A percentile compares a stretch with the other conserved stretches of the same genome.
Evolutionary conservation across 306 rosid species (phyloP).

Genomic region (Ammopiptanthus mongolicus): DNA sequence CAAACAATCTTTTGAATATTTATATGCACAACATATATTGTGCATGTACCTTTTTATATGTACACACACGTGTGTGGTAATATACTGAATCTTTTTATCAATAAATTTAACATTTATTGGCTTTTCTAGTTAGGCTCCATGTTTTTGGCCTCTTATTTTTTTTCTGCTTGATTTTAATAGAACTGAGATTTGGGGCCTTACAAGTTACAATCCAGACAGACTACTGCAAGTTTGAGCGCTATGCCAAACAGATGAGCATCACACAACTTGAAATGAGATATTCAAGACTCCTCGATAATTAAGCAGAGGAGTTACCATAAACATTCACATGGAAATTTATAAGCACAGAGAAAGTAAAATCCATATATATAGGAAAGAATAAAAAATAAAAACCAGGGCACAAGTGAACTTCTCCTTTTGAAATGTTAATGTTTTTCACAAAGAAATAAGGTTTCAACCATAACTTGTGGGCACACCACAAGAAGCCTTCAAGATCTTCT

Average conservation of each 20-base stretch:
- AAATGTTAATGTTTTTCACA: not conserved
- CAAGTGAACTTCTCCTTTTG: not conserved
- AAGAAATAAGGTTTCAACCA: slow-evolving; percentile 4
- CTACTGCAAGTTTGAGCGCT: not conserved
- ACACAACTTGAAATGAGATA: not conserved
- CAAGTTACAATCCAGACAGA: not conserved
- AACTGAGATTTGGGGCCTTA: not conserved
- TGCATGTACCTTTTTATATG: not conserved
- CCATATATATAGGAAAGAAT: not conserved
- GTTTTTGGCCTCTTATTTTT: not conserved
- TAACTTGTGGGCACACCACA: not conserved
- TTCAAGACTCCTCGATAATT: not conserved
- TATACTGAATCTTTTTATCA: not conserved
- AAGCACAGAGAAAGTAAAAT: not conserved
- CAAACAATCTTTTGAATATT: not conserved
- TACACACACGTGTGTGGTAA: not conserved
- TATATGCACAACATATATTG: not conserved
- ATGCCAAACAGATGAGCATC: slow-evolving; percentile 7
- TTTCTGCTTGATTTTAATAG: not conserved
- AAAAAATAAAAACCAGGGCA: not conserved
- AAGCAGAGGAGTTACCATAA: not conserved
- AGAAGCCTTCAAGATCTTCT: not conserved
- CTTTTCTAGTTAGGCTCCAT: not conserved
- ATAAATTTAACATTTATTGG: not conserved
- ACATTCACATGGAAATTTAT: not conserved